Base-by-base conservation (phyloP, 2,329 filamentous ascomycete genomes). In the Juglanconis sp. region DNA sequence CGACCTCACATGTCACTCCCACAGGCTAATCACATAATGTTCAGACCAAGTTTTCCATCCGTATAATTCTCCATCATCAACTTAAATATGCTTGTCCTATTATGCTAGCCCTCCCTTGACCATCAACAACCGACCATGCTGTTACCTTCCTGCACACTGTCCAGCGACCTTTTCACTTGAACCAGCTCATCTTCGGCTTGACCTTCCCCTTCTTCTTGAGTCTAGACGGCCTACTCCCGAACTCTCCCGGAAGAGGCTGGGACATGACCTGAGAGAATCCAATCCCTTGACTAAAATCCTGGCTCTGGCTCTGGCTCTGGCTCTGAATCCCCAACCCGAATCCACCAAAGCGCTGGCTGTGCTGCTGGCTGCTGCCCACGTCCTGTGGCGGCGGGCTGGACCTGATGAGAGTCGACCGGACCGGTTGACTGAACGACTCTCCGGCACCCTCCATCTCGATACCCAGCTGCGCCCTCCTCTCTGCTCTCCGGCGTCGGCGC, bases 201-300 rank as follows among this genome's bases (percentile, higher is more conserved):
- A 30, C 34, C n/a, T 78, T 79, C 15, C 64, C 61, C 67, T 79
- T 81, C 70, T 79, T 79, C 56, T 70, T 73, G 63, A 70, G 73
- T 61, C 72, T 74, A 53, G 66, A 59, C 40, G 67, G 50, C 57
- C 79, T 71, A 64, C 74, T 74, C 32, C 80, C 80, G 74, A 80
- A 81, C 4, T 69, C 64, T 2, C 81, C 81, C n/a, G 72, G 61
- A 13, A 77, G 67, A 9, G 77, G 75, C 65, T 81, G 79, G 55
- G 79, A 80, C 73, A 79, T 79, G n/a, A 73, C 70, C 56, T 57
- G 64, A 15, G 51, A 61, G 30, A 53, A 53, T 10, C 60, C 60
- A 31, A 56, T 59, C 34, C 50, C 57, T n/a, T 53, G 53, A 42
- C 47, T 47, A 46, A 47, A 48, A 40, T 40, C 13, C 8, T 48